A percentile compares a stretch with the other conserved stretches of the same genome.
These are phyloP conservation scores for Striga hermonthica DNA, from an alignment of 305 asterid genomes.

Conservation along the genomic window DNA sequence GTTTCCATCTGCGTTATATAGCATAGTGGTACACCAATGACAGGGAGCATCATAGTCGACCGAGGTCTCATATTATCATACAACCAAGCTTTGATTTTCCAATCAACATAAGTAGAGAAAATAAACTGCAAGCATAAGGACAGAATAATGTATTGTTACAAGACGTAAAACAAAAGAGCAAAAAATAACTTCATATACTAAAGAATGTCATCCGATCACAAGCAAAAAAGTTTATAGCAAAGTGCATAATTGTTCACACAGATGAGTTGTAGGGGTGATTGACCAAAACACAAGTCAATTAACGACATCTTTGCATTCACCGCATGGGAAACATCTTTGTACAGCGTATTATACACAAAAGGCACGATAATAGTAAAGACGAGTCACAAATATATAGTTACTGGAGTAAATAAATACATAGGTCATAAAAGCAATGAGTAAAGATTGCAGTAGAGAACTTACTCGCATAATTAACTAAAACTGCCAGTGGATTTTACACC, in stretches of 20 bases:
- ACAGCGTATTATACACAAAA: too few relatives aligned
- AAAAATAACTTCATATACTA: conserved; percentile 21
- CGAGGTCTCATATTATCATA: conserved; percentile 81
- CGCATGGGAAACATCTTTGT: too few relatives aligned
- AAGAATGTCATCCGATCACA: conserved; percentile 16
- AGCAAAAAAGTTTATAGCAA: neutral
- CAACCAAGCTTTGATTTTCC: conserved; percentile 89
- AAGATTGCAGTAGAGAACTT: conserved; percentile 15
- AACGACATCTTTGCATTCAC: too few relatives aligned
- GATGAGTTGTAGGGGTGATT: too few relatives aligned
- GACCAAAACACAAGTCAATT: too few relatives aligned
- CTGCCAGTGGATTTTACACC: neutral
- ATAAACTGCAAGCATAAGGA: conserved; percentile 52
- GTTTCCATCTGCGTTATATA: conserved; percentile 82
- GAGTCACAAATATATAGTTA: too few relatives aligned
- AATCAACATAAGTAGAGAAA: conserved; percentile 78
- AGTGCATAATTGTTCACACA: too few relatives aligned
- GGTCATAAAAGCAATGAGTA: neutral
- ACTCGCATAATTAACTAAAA: neutral
- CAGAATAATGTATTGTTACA: too few relatives aligned
- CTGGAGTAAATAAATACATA: too few relatives aligned
- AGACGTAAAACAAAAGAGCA: conserved; percentile 7
- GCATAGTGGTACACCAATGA: conserved; percentile 78
- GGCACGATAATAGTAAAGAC: too few relatives aligned
- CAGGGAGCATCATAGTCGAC: conserved; percentile 95